Base-by-base conservation (phyloP, 2,329 filamentous ascomycete genomes). In the Elsinoe ampelina region DNA sequence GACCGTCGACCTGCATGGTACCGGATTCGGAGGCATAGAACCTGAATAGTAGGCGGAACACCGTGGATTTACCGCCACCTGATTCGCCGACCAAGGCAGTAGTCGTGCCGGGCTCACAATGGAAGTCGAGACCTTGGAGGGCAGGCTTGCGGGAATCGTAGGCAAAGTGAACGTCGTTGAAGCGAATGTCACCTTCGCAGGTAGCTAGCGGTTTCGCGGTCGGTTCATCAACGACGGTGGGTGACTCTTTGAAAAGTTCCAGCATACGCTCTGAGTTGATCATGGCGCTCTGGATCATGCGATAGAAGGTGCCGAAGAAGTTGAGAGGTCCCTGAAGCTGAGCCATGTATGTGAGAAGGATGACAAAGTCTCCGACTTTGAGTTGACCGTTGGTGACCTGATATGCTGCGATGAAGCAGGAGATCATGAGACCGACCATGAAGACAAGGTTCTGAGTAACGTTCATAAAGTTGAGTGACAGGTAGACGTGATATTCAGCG, bases 81-180 rank as follows among this genome's bases (percentile, higher is more conserved):
- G 92, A 97, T 70, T 97, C 92, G 61, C 93, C 93, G 15, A 98
- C 93, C 61, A 98, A 85, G 0, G 93, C 93, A 5, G 92, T 98
- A 0, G 91, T 97, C 0, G 90, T 96, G 54, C 93, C 93, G 1
- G 93, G 91, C 15, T 77, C 75, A 70, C 91, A 96, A 61, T 86
- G 84, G 71, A 98, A 97, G 61, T 81, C 85, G 50, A 98, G 78
- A 45, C 90, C 85, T 61, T 86, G 84, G 60, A 98, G 74, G 1
- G 93, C 93, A 5, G 90, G 85, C 68, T 89, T 91, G 55, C 90
- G 87, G 56, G 81, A 76, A 69, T 96, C 90, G 67, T 98, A 98
- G 34, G 89, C 82, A 68, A 98, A 98, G 63, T 86, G 83, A 36
- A 97, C 92, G 64, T 93, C 83, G 59, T 90, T 84, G 77, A 95